Percentiles rank a stretch among this genome's conserved stretches.
These are phyloP conservation scores for Rhizopogon sp. DNA, from an alignment of 768 basidiomycete genomes.

Conservation along the genomic window DNA sequence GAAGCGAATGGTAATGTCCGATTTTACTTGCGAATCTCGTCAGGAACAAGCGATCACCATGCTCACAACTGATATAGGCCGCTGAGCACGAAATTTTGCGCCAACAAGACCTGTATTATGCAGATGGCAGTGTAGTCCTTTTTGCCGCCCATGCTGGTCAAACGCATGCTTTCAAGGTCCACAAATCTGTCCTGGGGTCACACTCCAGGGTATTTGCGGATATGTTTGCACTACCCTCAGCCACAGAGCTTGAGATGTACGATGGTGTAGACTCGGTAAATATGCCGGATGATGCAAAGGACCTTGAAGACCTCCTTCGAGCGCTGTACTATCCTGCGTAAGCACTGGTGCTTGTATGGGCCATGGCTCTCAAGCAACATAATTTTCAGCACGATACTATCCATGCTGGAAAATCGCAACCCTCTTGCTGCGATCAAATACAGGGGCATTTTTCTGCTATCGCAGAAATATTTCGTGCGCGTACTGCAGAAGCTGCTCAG, in stretches of 20 bases:
- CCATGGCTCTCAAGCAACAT: neutral
- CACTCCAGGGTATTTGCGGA: constrained; percentile 28
- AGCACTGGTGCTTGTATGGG: constrained; percentile 1
- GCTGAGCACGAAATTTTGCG: neutral
- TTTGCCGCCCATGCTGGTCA: neutral
- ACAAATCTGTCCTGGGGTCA: constrained; percentile 19
- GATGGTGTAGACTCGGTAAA: constrained; percentile 10
- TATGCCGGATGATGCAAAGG: constrained; percentile 9
- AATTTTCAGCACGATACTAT: neutral
- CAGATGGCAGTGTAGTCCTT: neutral
- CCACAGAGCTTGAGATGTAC: constrained; percentile 1
- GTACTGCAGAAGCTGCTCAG: constrained; percentile 26
- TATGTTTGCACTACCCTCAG: constrained; percentile 17
- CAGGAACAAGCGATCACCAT: too few relatives aligned
- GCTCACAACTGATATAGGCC: neutral
- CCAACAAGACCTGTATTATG: neutral
- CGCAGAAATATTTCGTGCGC: constrained; percentile 32
- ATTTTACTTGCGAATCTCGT: neutral
- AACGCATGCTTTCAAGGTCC: constrained; percentile 22
- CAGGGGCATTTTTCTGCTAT: constrained; percentile 21
- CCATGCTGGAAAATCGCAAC: neutral
- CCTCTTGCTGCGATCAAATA: constrained; percentile 11
- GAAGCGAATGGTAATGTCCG: neutral
- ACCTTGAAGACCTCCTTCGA: constrained; percentile 6
- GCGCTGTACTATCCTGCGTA: constrained; percentile 6